These are phyloP conservation scores for Boechera divaricarpa DNA, from an alignment of 345 rosid species.

Conservation along the genomic window DNA sequence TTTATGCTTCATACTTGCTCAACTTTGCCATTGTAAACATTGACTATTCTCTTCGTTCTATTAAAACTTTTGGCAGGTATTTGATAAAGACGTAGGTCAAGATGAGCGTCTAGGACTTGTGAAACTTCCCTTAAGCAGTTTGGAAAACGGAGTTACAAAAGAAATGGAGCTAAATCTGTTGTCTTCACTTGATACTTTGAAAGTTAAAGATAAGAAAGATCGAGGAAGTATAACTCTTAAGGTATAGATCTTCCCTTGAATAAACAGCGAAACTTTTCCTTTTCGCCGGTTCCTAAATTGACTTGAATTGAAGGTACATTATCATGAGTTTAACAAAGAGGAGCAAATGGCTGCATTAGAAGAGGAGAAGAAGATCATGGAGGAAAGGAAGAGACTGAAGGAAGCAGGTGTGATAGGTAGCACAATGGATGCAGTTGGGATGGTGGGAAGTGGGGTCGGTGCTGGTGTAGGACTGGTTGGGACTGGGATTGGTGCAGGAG, in stretches of 20 bases:
- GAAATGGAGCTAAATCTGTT: constrained; percentile 71
- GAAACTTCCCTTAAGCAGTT: constrained; percentile 66
- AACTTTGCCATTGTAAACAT: constrained; percentile 6
- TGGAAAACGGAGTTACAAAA: constrained; percentile 59
- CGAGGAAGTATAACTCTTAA: constrained; percentile 82
- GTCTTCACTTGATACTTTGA: constrained; percentile 89
- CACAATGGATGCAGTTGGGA: constrained; percentile 77
- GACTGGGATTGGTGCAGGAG: constrained; percentile 75
- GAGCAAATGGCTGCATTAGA: constrained; percentile 86
- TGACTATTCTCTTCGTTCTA: not conserved
- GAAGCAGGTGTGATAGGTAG: constrained; percentile 96
- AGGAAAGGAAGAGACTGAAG: constrained; percentile 83
- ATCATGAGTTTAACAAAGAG: constrained; percentile 84
- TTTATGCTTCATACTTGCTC: constrained; percentile 7
- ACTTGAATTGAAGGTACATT: constrained; percentile 53
- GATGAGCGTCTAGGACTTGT: constrained; percentile 88
- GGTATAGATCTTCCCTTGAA: constrained; percentile 53
- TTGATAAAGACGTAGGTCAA: constrained; percentile 92
- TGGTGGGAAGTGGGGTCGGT: constrained; percentile 58
- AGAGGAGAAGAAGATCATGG: constrained; percentile 85
- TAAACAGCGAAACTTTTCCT: not conserved
- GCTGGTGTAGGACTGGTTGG: constrained; percentile 83
- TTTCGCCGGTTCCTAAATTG: constrained; percentile 32
- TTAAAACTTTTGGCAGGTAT: constrained; percentile 59
- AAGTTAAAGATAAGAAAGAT: constrained; percentile 95